These are phyloP conservation scores for Cajanus cajan DNA, from an alignment of 306 rosid species.

Conservation along the genomic window DNA sequence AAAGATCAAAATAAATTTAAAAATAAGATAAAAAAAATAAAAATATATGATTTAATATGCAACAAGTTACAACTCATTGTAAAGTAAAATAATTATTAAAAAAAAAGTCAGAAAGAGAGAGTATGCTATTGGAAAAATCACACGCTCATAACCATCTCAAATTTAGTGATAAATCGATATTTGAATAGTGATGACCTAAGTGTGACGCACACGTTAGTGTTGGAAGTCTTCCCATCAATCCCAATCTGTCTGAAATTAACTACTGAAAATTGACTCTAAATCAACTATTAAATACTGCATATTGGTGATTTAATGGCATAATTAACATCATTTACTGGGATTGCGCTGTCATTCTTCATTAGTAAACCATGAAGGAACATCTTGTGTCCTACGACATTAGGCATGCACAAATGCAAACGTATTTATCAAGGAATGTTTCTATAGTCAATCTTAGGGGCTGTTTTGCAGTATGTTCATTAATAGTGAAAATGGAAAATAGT, in stretches of 20 bases:
- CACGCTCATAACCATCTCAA: background rate
- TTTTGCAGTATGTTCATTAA: no score
- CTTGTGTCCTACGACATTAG: background rate
- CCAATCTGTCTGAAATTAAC: constrained; percentile 5
- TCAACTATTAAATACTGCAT: background rate
- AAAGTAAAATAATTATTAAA: no score
- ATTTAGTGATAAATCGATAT: background rate
- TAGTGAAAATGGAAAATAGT: no score
- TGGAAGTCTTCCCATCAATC: constrained; percentile 25
- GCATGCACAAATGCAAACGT: background rate
- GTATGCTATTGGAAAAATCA: background rate
- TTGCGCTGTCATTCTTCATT: constrained; percentile 13
- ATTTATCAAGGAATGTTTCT: background rate
- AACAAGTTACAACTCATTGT: no score
- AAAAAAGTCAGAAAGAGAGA: background rate
- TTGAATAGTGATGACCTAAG: background rate
- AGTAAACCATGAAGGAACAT: background rate
- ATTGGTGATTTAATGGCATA: background rate
- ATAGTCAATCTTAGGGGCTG: background rate
- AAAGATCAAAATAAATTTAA: no score
- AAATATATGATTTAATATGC: no score
- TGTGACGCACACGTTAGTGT: constrained; percentile 21
- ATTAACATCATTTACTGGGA: background rate
- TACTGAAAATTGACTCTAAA: background rate
- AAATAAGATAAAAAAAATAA: no score